Percentiles rank a stretch among this genome's conserved stretches.
These are phyloP conservation scores for Epithele typhae DNA, from an alignment of 768 basidiomycete genomes.

Conservation along the genomic window DNA sequence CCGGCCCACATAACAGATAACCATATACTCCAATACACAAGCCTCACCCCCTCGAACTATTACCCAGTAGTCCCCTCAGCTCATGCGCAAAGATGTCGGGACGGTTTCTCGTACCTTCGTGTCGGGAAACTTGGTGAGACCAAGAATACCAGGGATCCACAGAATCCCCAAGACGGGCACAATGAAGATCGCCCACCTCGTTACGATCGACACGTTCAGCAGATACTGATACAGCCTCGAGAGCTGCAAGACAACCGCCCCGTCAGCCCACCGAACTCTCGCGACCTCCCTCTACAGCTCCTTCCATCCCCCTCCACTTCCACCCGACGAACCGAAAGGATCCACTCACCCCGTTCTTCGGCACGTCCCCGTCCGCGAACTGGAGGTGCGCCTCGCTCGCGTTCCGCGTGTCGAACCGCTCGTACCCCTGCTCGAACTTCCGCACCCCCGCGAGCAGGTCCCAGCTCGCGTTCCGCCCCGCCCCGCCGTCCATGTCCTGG, in stretches of 20 bases:
- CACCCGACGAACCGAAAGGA: background rate
- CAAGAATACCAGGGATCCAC: constrained; percentile 76
- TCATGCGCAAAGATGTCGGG: too few relatives aligned
- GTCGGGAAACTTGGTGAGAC: constrained; percentile 46
- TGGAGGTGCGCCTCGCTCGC: constrained; percentile 47
- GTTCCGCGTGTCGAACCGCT: constrained; percentile 53
- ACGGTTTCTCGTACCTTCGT: constrained; percentile 45
- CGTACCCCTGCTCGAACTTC: constrained; percentile 51
- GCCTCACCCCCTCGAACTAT: constrained; percentile 54
- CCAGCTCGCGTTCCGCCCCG: constrained; percentile 38
- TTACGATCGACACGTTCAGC: constrained; percentile 69
- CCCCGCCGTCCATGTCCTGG: constrained; percentile 4
- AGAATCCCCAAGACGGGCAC: constrained; percentile 62
- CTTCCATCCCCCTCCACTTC: too few relatives aligned
- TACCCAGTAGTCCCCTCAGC: background rate
- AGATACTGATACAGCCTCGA: constrained; percentile 68
- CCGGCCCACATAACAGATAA: constrained; percentile 75
- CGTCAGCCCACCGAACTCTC: background rate
- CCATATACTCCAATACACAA: constrained; percentile 86
- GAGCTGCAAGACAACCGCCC: constrained; percentile 34
- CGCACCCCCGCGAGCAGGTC: constrained; percentile 45
- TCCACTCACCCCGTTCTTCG: constrained; percentile 44
- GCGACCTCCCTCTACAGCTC: too few relatives aligned
- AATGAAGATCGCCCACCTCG: constrained; percentile 78
- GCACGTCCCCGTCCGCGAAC: constrained; percentile 59